Evolutionary conservation across 164 flowering plant species (phyloP), one percentile per base, ranked within the genome.

Genomic region (Taxillus chinensis): DNA sequence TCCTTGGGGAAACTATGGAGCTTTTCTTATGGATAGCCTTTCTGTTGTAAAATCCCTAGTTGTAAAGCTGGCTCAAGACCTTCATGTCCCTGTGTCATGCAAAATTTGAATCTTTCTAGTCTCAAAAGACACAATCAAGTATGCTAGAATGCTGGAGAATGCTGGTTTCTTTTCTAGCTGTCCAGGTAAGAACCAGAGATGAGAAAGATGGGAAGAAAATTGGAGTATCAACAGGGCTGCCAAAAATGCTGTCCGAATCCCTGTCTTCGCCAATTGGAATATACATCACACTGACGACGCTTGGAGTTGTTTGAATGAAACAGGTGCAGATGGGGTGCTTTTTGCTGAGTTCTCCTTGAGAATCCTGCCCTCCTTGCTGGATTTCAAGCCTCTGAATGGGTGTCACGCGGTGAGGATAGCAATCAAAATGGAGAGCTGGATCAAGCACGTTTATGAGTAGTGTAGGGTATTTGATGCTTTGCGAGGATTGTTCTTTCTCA

Each of bases 301-400:
- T 27, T 37, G 50, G n/a, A 66, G 69, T 63, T 93, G 91, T 67
- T 70, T 93, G 74, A 72, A 82, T 69, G 85, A 73, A 65, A 93
- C 99, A 1, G 90, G 96, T 38, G 84, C 67, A 50, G 95, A 93
- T 45, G 97, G 99, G 56, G 90, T 93, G 45, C 96, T 93, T 67
- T 93, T 97, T 11, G 99, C 99, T 2, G 97, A 90, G 70, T 16
- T 61, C 95, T 93, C 41, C 92, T 90, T 46, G 97, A 90, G 73
- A 93, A 93, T 65, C 99, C 97, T 10, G 97, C 99, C 52, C 79
- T 90, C 15, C 90, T 90, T 79, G 87, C 87, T 60, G 99, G 99
- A 14, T 89, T 71, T 72, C 73, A 80, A n/a, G 82, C 97, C 13
- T 75, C 79, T 48, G 92, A 90, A 68, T 93, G 95, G 92, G 77